Conservation (phyloP, 208 protist genomes). For the Acanthamoeba healyi region DNA sequence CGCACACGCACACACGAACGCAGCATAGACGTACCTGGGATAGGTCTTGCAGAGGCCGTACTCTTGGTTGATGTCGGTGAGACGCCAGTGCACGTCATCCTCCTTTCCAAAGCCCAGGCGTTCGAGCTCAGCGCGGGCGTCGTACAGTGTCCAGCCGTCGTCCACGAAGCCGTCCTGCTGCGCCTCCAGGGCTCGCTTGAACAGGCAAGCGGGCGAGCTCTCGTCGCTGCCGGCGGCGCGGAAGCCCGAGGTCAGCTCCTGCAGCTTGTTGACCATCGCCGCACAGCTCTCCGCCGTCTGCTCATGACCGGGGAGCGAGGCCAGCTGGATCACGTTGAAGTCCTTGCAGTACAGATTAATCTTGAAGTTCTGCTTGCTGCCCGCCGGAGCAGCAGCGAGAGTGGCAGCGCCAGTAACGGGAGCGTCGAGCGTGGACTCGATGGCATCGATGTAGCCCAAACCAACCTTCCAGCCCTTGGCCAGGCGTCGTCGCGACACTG, state of each 20-base stretch:
- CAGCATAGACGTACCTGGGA: constrained; percentile 78
- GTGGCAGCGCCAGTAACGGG: background rate
- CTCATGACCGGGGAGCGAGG: constrained; percentile 10
- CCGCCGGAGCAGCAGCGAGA: background rate
- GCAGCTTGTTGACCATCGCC: constrained; percentile 17
- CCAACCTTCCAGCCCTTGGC: constrained; percentile 57
- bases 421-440: constrained; percentile 16
- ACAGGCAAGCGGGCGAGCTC: background rate
- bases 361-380: background rate
- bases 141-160: constrained; percentile 82
- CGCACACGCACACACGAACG: constrained; percentile 79
- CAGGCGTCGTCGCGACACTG: background rate
- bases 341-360: constrained; percentile 55
- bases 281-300: background rate
- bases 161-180: background rate
- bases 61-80: constrained; percentile 72
- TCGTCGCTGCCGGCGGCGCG: background rate
- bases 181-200: background rate
- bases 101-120: constrained; percentile 71
- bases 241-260: background rate
- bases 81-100: constrained; percentile 50
- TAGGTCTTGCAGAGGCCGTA: constrained; percentile 91
- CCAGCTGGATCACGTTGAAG: constrained; percentile 51
- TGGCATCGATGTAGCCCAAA: constrained; percentile 42
- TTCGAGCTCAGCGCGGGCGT: constrained; percentile 78